A percentile compares a stretch with the other conserved stretches of the same genome.
Evolutionary conservation across 2,329 filamentous ascomycete species (phyloP).

Genomic region (Kalmusia sp.): DNA sequence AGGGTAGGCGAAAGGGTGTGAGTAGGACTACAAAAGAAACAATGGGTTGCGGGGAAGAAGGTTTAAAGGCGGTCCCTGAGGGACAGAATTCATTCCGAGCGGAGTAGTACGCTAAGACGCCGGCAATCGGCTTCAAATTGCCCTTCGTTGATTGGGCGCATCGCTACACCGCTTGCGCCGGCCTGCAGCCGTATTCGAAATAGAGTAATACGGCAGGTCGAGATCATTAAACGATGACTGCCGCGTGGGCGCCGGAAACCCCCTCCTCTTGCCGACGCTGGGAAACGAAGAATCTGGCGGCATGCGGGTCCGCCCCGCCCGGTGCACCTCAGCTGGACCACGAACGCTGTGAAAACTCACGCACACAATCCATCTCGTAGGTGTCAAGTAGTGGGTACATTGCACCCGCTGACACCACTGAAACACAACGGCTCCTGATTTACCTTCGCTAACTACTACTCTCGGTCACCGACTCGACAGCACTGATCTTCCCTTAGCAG

Average conservation of each 20-base stretch:
- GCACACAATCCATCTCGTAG: too few species aligned
- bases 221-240: conserved; percentile 16
- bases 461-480: too few species aligned
- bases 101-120: conserved; percentile 22
- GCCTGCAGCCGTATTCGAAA: conserved; percentile 19
- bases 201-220: conserved; percentile 21
- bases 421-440: too few species aligned
- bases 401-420: too few species aligned
- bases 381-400: too few species aligned
- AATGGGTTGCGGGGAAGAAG: background rate
- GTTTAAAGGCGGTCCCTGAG: conserved; percentile 17
- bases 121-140: conserved; percentile 35
- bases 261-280: conserved; percentile 3
- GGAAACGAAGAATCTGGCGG: background rate
- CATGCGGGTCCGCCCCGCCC: background rate
- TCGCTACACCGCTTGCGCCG: conserved; percentile 17
- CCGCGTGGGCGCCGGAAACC: conserved; percentile 15
- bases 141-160: conserved; percentile 29
- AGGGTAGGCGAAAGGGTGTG: conserved; percentile 9
- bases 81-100: conserved; percentile 35
- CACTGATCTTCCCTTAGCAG: too few species aligned
- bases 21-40: background rate
- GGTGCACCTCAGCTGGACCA: background rate
- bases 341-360: too few species aligned
- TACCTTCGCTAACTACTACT: too few species aligned